Conservation (phyloP, 2,329 filamentous ascomycete genomes). For the Chaetomium sp. region DNA sequence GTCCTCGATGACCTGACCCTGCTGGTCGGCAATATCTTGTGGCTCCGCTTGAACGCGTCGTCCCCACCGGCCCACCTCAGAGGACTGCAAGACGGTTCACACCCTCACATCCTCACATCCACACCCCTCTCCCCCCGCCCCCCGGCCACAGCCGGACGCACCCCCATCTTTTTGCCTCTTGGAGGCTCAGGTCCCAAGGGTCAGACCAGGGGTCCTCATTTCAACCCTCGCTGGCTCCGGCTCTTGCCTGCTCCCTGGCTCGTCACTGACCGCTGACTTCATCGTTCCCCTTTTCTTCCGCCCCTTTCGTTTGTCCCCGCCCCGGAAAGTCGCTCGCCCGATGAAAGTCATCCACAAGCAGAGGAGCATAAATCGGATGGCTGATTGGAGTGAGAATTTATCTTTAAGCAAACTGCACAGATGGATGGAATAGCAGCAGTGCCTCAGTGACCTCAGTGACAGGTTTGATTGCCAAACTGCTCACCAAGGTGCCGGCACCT, state of each 20-base stretch:
- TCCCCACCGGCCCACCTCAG: neutral
- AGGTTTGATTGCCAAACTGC: too few relatives aligned
- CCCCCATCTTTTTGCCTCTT: constrained; percentile 14
- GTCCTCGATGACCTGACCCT: neutral
- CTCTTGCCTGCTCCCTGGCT: constrained; percentile 7
- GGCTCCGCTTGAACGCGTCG: neutral
- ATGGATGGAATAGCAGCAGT: too few relatives aligned
- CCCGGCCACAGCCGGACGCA: constrained; percentile 13
- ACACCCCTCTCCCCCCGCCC: neutral
- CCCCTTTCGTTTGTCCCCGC: neutral
- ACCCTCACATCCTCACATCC: too few relatives aligned
- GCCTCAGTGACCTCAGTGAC: too few relatives aligned
- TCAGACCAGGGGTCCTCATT: constrained; percentile 11
- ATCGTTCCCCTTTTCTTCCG: constrained; percentile 11
- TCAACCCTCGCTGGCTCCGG: constrained; percentile 4
- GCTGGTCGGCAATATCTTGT: neutral
- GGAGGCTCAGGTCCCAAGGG: neutral
- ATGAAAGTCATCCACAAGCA: too few relatives aligned
- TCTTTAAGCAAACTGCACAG: too few relatives aligned
- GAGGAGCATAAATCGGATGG: too few relatives aligned
- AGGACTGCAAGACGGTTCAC: neutral
- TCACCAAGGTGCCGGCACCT: too few relatives aligned
- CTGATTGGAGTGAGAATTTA: too few relatives aligned
- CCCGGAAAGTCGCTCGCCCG: too few relatives aligned
- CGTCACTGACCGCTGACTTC: constrained; percentile 23